Conservation (phyloP, 768 basidiomycete species). For the Mycena haematopus region DNA sequence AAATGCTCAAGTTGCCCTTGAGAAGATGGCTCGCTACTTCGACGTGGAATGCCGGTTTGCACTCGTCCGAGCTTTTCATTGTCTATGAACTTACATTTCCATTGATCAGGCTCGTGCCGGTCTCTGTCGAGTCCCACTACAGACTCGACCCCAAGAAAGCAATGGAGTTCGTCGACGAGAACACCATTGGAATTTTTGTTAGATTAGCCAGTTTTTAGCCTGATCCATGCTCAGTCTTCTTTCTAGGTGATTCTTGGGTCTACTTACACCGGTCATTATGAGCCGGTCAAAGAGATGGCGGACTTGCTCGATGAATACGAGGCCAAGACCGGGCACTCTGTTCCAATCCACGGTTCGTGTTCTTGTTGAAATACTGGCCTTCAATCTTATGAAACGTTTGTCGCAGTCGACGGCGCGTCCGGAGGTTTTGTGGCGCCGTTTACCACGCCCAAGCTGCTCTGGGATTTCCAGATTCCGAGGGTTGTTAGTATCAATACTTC, state of each 20-base stretch:
- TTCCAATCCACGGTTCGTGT: slow-evolving; percentile 75
- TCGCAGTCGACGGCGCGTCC: slow-evolving; percentile 64
- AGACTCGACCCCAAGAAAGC: slow-evolving; percentile 66
- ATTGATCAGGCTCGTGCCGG: slow-evolving; percentile 48
- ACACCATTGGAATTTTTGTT: slow-evolving; percentile 73
- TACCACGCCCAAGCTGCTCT: slow-evolving; percentile 58
- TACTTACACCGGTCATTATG: slow-evolving; percentile 74
- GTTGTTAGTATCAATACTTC: slow-evolving; percentile 68
- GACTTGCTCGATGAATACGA: slow-evolving; percentile 73
- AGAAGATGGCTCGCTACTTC: slow-evolving; percentile 76
- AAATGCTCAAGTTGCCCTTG: slow-evolving; percentile 76
- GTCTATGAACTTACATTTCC: neutral
- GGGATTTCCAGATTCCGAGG: slow-evolving; percentile 70
- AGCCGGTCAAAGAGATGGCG: slow-evolving; percentile 86
- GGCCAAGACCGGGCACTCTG: slow-evolving; percentile 59
- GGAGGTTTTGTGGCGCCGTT: slow-evolving; percentile 76
- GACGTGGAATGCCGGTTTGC: slow-evolving; percentile 66
- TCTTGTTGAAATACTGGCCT: slow-evolving; percentile 45
- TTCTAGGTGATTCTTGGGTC: slow-evolving; percentile 48
- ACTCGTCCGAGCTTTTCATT: neutral
- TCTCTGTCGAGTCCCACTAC: slow-evolving; percentile 57
- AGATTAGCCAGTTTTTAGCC: slow-evolving; percentile 46
- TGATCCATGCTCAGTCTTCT: slow-evolving; percentile 45
- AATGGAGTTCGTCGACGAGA: slow-evolving; percentile 73
- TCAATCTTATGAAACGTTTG: slow-evolving; percentile 43